Percentiles rank a stretch among this genome's conserved stretches.
phyloP scores from a whole-genome alignment of 306 rosid species.

The Castanospermum australe region DNA sequence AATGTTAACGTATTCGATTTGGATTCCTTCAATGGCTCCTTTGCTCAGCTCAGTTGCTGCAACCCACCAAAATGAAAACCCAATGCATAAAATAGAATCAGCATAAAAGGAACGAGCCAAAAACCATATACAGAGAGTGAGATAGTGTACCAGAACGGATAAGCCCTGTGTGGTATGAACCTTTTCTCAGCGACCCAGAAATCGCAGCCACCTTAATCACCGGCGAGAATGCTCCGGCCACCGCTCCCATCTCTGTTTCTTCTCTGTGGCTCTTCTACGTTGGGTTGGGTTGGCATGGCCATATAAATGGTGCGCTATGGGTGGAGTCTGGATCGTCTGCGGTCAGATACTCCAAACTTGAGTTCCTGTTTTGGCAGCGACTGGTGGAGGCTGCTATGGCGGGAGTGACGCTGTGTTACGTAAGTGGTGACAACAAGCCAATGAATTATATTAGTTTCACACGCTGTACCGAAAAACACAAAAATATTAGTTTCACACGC shows the following conservation, averaged over 20 bases:
- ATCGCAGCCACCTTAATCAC: slow-evolving; percentile 49
- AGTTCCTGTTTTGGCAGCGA: no score
- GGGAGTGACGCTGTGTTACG: no score
- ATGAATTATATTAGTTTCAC: no score
- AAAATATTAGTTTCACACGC: no score
- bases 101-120: not conserved
- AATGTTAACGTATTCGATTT: slow-evolving; percentile 68
- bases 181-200: slow-evolving; percentile 54
- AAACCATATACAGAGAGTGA: not conserved
- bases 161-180: slow-evolving; percentile 52
- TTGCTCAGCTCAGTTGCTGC: slow-evolving; percentile 64
- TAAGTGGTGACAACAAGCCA: no score
- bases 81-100: not conserved
- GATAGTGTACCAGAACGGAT: slow-evolving; percentile 45
- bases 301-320: no score
- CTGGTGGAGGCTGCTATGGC: no score
- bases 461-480: no score
- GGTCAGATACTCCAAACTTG: no score
- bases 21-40: slow-evolving; percentile 40
- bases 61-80: not conserved
- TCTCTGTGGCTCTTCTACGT: no score
- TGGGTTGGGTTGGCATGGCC: no score
- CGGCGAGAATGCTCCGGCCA: not conserved
- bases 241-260: slow-evolving; percentile 15
- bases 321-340: no score